Evolutionary conservation across 1,284 basidiomycete species (phyloP), one percentile per base, ranked within the genome.

Genomic region (Leccinum subrobustum): DNA sequence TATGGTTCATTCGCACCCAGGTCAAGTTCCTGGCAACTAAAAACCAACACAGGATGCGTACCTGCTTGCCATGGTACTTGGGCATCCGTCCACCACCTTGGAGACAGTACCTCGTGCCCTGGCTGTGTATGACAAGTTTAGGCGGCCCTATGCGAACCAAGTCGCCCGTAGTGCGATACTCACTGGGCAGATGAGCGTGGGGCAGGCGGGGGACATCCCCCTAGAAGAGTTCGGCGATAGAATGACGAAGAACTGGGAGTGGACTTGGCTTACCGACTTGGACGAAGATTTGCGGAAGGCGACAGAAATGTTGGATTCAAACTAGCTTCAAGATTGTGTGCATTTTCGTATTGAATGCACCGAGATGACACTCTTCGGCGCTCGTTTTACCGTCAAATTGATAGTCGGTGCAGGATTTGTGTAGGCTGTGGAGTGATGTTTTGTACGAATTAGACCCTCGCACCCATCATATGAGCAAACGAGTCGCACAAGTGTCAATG

Each of bases 31-130:
- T 9, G n/a, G 37, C 1, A 14, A 44, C 56, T 55, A 6, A 65
- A 37, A 39, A 20, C 4, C 14, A 2, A 4, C 29, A 3, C 50
- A 79, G 78, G 78, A 79, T 56, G 78, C 71, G 8, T 73, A 71
- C 55, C 60, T 80, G 8, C 75, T 81, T 52, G 78, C 81, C 0
- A 73, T 73, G 7, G 74, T 82, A 7, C 76, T 85, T 23, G 77
- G 76, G 3, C 77, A 82, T 59, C 70, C 70, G 4, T 67, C 64
- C 9, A 79, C 79, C 6, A 78, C 69, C 3, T 56, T 66, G 14
- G 60, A 69, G 37, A 78, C 76, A 3, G 64, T 80, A 33, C 66
- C 74, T 1, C 70, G 67, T 29, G 76, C 76, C 4, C 70, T 81
- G 4, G 65, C 63, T 11, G 69, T 79, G 6, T 83, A 81, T 64